Conservation (phyloP, 805 yeast species). For the Clavispora phyllophila region DNA sequence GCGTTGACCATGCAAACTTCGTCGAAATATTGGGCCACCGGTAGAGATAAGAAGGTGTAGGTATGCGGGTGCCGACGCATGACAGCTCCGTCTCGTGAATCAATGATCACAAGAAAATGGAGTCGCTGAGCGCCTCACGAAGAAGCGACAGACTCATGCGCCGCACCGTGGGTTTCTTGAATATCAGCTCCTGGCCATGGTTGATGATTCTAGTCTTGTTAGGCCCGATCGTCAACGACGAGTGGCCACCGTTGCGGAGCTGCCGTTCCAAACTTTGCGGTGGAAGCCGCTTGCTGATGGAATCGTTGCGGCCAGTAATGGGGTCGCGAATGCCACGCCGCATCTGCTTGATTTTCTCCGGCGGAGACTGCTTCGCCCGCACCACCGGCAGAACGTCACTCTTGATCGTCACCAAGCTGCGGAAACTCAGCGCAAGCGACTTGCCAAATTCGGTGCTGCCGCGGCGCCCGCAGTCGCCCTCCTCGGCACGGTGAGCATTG, state of each 20-base stretch:
- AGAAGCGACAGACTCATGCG: constrained; percentile 35
- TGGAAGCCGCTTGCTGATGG: constrained; percentile 28
- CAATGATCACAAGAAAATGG: constrained; percentile 8
- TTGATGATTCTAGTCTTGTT: constrained; percentile 36
- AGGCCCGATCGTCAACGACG: constrained; percentile 38
- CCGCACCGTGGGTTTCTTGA: constrained; percentile 30
- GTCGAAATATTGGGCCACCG: constrained; percentile 80
- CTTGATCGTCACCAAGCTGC: constrained; percentile 17
- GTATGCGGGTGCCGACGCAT: too few relatives aligned
- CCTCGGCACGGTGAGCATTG: constrained; percentile 1
- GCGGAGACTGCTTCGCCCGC: constrained; percentile 8
- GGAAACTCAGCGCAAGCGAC: constrained; percentile 27
- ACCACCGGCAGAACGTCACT: constrained; percentile 1
- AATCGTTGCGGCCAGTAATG: constrained; percentile 25
- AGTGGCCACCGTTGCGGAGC: constrained; percentile 30
- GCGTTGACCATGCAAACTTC: constrained; percentile 78
- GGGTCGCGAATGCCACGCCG: constrained; percentile 14
- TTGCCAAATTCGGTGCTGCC: constrained; percentile 21
- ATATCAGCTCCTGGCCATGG: constrained; percentile 40
- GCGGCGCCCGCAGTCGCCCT: not conserved
- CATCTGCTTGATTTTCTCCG: constrained; percentile 13
- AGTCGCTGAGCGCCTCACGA: constrained; percentile 11
- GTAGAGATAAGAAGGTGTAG: constrained; percentile 92
- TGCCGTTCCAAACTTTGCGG: constrained; percentile 14
- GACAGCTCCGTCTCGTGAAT: not conserved